Evolutionary conservation across 1,139 yeast species (phyloP).

Genomic region (Yamadazyma oceani): DNA sequence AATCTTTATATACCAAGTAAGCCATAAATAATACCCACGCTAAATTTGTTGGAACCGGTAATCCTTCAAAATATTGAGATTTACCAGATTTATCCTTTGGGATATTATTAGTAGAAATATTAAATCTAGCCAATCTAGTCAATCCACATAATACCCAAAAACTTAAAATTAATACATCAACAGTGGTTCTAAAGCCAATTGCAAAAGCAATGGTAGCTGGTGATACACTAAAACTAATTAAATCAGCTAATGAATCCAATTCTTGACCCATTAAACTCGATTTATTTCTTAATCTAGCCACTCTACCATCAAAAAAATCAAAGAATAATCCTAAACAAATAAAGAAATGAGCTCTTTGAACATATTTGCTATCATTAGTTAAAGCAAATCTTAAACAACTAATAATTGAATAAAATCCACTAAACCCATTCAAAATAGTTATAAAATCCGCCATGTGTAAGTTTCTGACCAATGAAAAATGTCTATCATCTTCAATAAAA

Average conservation of each 20-base stretch:
- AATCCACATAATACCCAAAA: constrained; percentile 92
- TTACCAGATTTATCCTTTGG: constrained; percentile 88
- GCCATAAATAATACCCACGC: constrained; percentile 75
- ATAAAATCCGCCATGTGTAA: constrained; percentile 95
- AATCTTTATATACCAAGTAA: constrained; percentile 52
- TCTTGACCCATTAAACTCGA: constrained; percentile 96
- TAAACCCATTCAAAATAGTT: constrained; percentile 85
- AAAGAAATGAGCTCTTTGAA: constrained; percentile 87
- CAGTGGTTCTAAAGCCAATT: constrained; percentile 81
- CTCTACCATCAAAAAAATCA: constrained; percentile 96
- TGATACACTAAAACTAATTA: constrained; percentile 88
- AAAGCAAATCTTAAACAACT: constrained; percentile 80
- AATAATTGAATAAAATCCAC: constrained; percentile 86
- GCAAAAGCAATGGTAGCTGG: constrained; percentile 93
- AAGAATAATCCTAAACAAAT: constrained; percentile 87
- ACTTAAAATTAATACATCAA: constrained; percentile 73
- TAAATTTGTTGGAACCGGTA: constrained; percentile 90
- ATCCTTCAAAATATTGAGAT: constrained; percentile 84
- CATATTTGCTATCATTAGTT: constrained; percentile 66
- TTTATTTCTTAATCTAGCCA: constrained; percentile 90
- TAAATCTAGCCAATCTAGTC: constrained; percentile 91
- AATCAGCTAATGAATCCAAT: constrained; percentile 92
- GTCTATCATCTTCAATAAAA: constrained; percentile 78
- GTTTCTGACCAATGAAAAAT: constrained; percentile 71
- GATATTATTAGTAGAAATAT: constrained; percentile 87